Conservation (phyloP, 2,329 filamentous ascomycete species). For the Apiospora arundinis region DNA sequence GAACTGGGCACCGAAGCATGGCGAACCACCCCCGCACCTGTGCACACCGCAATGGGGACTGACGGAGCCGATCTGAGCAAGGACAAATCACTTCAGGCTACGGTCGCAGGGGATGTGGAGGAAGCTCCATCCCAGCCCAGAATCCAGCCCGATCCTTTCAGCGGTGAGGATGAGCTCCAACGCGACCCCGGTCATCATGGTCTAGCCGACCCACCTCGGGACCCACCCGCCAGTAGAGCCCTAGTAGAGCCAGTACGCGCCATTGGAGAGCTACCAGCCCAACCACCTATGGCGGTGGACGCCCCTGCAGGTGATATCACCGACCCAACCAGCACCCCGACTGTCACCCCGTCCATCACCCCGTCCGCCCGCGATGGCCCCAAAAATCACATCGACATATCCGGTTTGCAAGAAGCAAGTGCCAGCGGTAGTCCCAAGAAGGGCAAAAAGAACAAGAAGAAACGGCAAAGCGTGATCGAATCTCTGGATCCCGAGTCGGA, state of each 20-base stretch:
- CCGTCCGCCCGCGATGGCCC: conserved; percentile 28
- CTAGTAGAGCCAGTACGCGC: conserved; percentile 24
- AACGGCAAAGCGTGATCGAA: conserved; percentile 30
- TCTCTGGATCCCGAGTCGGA: conserved; percentile 24
- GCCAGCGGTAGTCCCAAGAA: conserved; percentile 39
- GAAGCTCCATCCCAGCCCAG: conserved; percentile 31
- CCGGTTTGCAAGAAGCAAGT: conserved; percentile 35
- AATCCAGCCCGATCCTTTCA: conserved; percentile 30
- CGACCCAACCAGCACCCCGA: conserved; percentile 28
- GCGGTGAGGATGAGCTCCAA: conserved; percentile 34
- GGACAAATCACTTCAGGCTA: conserved; percentile 26
- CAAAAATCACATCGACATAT: conserved; percentile 30
- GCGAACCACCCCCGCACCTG: conserved; percentile 3
- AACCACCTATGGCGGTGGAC: conserved; percentile 28
- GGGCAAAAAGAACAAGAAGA: conserved; percentile 40
- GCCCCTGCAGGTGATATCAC: conserved; percentile 21
- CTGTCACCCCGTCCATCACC: conserved; percentile 27
- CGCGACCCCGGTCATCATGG: conserved; percentile 31
- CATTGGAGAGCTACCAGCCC: conserved; percentile 29
- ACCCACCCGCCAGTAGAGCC: conserved; percentile 27
- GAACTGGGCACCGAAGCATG: conserved; percentile 6
- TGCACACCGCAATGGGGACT: neutral
- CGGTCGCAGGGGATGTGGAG: conserved; percentile 29
- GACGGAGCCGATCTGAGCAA: conserved; percentile 26
- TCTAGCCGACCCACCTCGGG: conserved; percentile 27